Base-by-base conservation (phyloP, 1,139 yeast species). In the Insectozyma bohioensis region DNA sequence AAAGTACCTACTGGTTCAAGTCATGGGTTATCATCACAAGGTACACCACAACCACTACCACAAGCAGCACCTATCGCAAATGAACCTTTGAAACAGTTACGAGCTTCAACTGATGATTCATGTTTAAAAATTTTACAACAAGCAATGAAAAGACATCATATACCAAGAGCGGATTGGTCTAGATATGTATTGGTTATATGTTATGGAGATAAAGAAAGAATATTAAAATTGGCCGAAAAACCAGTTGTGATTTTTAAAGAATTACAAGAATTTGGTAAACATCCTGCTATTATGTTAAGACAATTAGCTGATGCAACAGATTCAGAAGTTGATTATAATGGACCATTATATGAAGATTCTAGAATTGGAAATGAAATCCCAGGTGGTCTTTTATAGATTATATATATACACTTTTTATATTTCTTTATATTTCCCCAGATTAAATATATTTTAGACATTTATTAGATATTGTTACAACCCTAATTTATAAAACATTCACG, bases 231-330 rank as follows among this genome's bases (percentile, higher is more conserved):
- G 44, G 86, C 86, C 21, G 98, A 92, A 51, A 85, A 80, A 53
- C 98, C 98, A 0, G 92, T 90, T 11, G 70, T 78, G 19, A 80
- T 90, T n/a, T 87, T 87, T 54, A 85, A 87, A 54, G 95, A 85
- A 51, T 64, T 92, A 29, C 92, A 81, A 52, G 95, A 86, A 43
- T 74, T 80, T 40, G 97, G 97, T 1, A 74, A 84, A 46, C 87
- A 85, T 49, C 97, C 98, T 0, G 87, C 95, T 1, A 88, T 90
- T 39, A 90, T 90, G 97, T 71, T 90, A 35, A 65, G 97, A 43
- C 95, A 86, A 48, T 72, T 84, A 39, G 95, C 90, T 10, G 59
- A 54, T 24, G 41, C 50, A 3, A 45, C 51, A 1, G 49, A 44
- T n/a, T 43, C 46, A 5, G 46, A 46, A 12, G 52, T 47, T n/a